Evolutionary conservation across 78 protist genomes (phyloP).

Genomic region (Dictyostelium capitatum): DNA sequence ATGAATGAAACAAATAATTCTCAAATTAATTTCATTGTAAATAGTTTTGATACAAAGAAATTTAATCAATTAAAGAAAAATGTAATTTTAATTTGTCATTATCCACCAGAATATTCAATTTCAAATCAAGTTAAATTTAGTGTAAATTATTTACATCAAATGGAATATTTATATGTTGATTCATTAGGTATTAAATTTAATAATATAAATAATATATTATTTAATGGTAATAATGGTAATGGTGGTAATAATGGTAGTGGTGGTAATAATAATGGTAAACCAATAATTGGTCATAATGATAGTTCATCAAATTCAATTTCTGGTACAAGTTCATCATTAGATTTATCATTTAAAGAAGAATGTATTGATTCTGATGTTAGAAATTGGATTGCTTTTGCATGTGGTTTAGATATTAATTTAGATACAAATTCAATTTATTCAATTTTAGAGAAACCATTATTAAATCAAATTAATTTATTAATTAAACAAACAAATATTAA

Average conservation of each 20-base stretch:
- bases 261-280: background rate
- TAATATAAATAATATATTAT: no score
- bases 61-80: background rate
- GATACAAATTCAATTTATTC: constrained; percentile 17
- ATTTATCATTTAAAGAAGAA: background rate
- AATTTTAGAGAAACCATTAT: constrained; percentile 20
- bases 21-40: constrained; percentile 14
- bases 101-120: constrained; percentile 24
- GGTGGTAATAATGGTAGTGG: background rate
- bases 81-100: constrained; percentile 5
- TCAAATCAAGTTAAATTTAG: constrained; percentile 26
- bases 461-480: background rate
- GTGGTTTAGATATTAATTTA: constrained; percentile 31
- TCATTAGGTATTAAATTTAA: constrained; percentile 39
- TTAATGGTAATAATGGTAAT: no score
- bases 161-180: constrained; percentile 50
- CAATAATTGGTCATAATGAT: background rate
- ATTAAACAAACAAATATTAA: constrained; percentile 7
- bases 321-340: background rate
- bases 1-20: constrained; percentile 18
- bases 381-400: constrained; percentile 42
- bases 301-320: background rate
- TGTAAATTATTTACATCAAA: constrained; percentile 12
- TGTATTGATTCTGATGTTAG: constrained; percentile 19
- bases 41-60: background rate